These are phyloP conservation scores for Fusarium dimerum DNA, from an alignment of 2,329 filamentous ascomycete genomes.

Conservation along the genomic window DNA sequence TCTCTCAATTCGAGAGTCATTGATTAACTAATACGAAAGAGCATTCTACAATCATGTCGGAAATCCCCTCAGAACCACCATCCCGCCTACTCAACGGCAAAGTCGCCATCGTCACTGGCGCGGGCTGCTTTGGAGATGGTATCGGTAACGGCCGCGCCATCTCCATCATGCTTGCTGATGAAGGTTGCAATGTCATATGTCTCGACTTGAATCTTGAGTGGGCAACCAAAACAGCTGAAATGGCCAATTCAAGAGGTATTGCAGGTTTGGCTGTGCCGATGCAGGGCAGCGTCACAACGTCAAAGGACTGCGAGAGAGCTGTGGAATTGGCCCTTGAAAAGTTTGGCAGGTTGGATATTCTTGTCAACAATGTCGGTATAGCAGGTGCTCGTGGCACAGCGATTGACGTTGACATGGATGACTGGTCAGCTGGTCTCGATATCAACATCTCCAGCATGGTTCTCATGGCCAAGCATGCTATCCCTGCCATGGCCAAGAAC, in stretches of 20 bases:
- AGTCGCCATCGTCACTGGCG: slow-evolving; percentile 60
- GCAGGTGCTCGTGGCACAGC: slow-evolving; percentile 60
- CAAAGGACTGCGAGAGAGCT: slow-evolving; percentile 49
- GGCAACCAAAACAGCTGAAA: slow-evolving; percentile 54
- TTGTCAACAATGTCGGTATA: slow-evolving; percentile 67
- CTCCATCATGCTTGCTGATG: slow-evolving; percentile 59
- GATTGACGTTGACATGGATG: slow-evolving; percentile 58
- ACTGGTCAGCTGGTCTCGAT: slow-evolving; percentile 58
- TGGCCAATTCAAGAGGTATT: slow-evolving; percentile 44
- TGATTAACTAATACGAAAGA: not conserved
- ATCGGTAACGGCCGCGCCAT: slow-evolving; percentile 62
- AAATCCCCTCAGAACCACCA: slow-evolving; percentile 9
- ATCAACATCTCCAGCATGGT: slow-evolving; percentile 68
- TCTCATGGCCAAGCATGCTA: slow-evolving; percentile 60
- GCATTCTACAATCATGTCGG: slow-evolving; percentile 2
- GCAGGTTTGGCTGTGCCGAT: slow-evolving; percentile 44
- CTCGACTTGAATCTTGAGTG: slow-evolving; percentile 52
- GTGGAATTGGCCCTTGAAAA: slow-evolving; percentile 42
- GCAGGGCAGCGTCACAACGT: slow-evolving; percentile 55
- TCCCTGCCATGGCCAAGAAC: slow-evolving; percentile 61
- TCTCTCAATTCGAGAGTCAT: too few relatives aligned
- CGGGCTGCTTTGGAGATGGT: slow-evolving; percentile 55
- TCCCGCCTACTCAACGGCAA: slow-evolving; percentile 28
- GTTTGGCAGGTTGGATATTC: slow-evolving; percentile 61
- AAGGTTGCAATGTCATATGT: slow-evolving; percentile 60